phyloP scores from a whole-genome alignment of 2,329 filamentous ascomycete genomes.

The Ophiosphaerella herpotricha region DNA sequence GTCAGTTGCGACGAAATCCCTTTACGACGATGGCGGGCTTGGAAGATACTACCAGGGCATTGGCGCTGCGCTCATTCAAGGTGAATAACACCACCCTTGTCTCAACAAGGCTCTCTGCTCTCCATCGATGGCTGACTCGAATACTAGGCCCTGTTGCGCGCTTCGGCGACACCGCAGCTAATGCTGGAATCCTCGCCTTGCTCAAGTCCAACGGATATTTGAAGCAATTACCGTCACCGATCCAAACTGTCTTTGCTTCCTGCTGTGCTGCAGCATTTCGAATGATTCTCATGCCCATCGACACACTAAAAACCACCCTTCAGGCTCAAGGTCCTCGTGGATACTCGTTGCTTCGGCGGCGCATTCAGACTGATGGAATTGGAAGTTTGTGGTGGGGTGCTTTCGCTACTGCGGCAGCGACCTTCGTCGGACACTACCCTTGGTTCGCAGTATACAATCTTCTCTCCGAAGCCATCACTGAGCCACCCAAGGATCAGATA shows the following conservation, averaged over 20 bases:
- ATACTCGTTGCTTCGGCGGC: slow-evolving; percentile 25
- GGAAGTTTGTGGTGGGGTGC: slow-evolving; percentile 38
- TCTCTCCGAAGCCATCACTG: slow-evolving; percentile 26
- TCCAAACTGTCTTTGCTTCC: slow-evolving; percentile 35
- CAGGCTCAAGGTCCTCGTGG: slow-evolving; percentile 33
- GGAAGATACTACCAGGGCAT: slow-evolving; percentile 35
- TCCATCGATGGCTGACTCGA: not conserved
- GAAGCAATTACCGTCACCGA: slow-evolving; percentile 27
- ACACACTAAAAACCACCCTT: slow-evolving; percentile 34
- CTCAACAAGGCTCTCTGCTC: not conserved
- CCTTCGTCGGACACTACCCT: slow-evolving; percentile 37
- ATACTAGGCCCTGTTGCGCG: slow-evolving; percentile 27
- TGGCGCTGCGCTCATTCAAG: slow-evolving; percentile 30
- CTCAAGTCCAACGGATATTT: slow-evolving; percentile 32
- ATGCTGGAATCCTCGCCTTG: slow-evolving; percentile 34
- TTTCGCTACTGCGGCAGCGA: slow-evolving; percentile 37
- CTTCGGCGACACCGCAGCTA: slow-evolving; percentile 37
- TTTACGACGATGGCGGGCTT: slow-evolving; percentile 31
- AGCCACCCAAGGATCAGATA: slow-evolving; percentile 27
- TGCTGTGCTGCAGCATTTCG: slow-evolving; percentile 31
- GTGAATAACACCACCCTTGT: not conserved
- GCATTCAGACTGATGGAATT: slow-evolving; percentile 29
- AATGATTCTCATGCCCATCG: slow-evolving; percentile 35
- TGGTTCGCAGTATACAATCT: slow-evolving; percentile 38
- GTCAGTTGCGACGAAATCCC: slow-evolving; percentile 26